Evolutionary conservation across 371 early-diverging fungal species (phyloP).

Genomic region (Mortierella sp.): DNA sequence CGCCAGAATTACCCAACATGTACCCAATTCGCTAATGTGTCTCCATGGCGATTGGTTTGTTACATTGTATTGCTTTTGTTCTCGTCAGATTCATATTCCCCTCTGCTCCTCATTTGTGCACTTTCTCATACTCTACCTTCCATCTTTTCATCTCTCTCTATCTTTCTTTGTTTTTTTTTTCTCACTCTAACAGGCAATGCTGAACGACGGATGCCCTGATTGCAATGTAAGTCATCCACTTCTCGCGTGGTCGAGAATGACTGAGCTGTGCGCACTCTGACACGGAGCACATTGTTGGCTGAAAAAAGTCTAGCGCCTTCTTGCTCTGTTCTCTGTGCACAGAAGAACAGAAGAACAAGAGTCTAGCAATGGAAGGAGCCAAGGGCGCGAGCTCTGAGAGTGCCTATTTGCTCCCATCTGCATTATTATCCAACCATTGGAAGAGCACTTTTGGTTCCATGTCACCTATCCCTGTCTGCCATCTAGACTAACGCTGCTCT

Average conservation of each 20-base stretch:
- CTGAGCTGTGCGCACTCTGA: background rate
- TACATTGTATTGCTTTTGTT: background rate
- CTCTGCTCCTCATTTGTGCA: background rate
- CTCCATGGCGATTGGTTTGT: background rate
- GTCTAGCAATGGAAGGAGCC: no score
- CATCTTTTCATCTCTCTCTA: background rate
- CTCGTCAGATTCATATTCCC: background rate
- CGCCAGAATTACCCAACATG: background rate
- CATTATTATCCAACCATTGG: background rate
- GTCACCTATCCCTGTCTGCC: background rate
- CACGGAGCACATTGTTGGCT: background rate
- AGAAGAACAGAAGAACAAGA: no score
- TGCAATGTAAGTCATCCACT: constrained; percentile 24
- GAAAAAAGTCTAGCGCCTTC: background rate
- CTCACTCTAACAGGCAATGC: constrained; percentile 15
- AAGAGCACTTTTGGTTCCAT: background rate
- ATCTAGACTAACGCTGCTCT: background rate
- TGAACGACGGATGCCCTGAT: constrained; percentile 38
- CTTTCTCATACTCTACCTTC: background rate
- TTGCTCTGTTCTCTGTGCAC: background rate
- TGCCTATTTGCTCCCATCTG: background rate
- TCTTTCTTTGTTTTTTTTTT: background rate
- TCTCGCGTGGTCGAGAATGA: background rate
- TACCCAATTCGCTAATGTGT: background rate
- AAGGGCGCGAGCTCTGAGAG: no score